Evolutionary conservation across 257 asterid species (phyloP).

Genomic region (Solanum microdontum): DNA sequence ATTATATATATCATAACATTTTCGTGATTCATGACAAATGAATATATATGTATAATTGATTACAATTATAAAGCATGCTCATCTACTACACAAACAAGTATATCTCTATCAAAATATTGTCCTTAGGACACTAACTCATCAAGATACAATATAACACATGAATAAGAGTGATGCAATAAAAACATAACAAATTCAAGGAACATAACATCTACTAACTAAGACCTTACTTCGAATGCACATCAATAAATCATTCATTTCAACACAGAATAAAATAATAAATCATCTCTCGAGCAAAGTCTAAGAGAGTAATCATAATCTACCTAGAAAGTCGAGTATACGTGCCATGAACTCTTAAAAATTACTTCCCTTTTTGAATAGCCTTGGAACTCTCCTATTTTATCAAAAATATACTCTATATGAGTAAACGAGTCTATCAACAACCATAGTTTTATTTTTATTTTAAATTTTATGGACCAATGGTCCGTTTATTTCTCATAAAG

Average conservation of each 20-base stretch:
- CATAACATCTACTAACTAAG: neutral
- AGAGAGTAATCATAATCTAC: neutral
- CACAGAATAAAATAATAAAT: too few relatives aligned
- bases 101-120: neutral
- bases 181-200: neutral
- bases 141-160: neutral
- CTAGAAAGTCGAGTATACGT: accelerated
- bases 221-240: neutral
- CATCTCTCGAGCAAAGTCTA: neutral
- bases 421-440: too few relatives aligned
- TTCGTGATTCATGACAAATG: neutral
- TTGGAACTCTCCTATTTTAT: neutral
- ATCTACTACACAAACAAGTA: neutral
- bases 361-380: neutral
- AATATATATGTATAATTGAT: too few relatives aligned
- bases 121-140: neutral
- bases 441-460: neutral
- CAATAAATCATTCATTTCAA: neutral
- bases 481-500: neutral
- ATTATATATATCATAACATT: neutral
- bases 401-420: neutral
- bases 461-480: neutral
- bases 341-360: too few relatives aligned
- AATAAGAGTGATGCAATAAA: neutral
- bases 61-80: neutral